Base-by-base conservation (phyloP, 1,139 yeast genomes). In the Candida dubliniensis region DNA sequence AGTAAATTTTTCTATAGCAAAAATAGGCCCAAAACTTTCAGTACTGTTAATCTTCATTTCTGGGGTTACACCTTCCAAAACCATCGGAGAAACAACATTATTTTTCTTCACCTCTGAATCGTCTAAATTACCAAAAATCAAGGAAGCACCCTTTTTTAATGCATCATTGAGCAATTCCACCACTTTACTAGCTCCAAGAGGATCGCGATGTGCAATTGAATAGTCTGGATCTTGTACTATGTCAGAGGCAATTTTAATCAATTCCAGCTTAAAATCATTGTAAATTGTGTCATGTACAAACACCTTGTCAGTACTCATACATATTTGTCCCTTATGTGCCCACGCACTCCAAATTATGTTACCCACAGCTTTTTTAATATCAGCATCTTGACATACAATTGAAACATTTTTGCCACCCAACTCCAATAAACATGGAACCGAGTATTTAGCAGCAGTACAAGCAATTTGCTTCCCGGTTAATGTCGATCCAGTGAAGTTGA, bases 21-120 rank as follows among this genome's bases (percentile, higher is more conserved):
- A 61, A 1, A 77, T 66, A 0, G 84, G 83, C 1, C 81, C 82
- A 61, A 78, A 78, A 0, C 67, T 58, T 51, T 78, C 82, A 10
- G 59, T 57, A 4, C 51, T 32, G 46, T 59, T 59, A 24, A 79
- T 55, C 1, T 51, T 45, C 74, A 69, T 68, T 2, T 60, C 60
- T 2, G 55, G 46, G 7, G 67, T 56, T 8, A 79, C 68, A 31
- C 64, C 61, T 2, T 57, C 57, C 30, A 79, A 55, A 11, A 78
- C 55, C 7, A 69, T 43, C 0, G 79, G 77, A 2, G 48, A 34
- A 2, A 59, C 47, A 2, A 50, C 24, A 25, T 53, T 55, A n/a
- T 38, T 42, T 3, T 40, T 33, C 7, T 44, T 48, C 8, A 43
- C 40, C 3, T 39, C 44, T 13, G 45, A 40, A 5, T 49, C 39